Percentiles rank a stretch among this genome's conserved stretches.
phyloP scores from a whole-genome alignment of 75 land plant genomes.

The Selaginella tamariscina region DNA sequence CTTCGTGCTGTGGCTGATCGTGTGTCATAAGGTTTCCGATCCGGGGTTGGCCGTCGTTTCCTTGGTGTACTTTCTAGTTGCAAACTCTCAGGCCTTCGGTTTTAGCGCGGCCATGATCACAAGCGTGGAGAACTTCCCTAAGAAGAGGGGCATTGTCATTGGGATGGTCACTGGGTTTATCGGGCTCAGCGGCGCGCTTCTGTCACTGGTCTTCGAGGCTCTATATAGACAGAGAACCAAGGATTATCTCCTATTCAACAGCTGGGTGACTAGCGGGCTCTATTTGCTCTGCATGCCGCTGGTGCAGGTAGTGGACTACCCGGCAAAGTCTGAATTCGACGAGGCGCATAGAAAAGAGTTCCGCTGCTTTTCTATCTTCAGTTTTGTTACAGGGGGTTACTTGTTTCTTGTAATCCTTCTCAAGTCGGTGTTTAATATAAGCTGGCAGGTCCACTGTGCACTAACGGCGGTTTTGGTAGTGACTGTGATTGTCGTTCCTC shows the following conservation, averaged over 20 bases:
- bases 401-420: too few relatives aligned
- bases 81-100: conserved; percentile 17
- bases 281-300: background rate
- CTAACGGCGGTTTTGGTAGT: too few relatives aligned
- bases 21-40: background rate
- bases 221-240: background rate
- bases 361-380: too few relatives aligned
- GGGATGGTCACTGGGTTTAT: conserved; percentile 12
- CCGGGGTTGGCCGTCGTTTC: conserved; percentile 25
- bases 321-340: too few relatives aligned
- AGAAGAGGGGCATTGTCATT: background rate
- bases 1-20: conserved; percentile 16
- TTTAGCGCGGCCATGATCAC: conserved; percentile 24
- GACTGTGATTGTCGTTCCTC: too few relatives aligned
- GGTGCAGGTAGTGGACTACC: background rate
- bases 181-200: background rate
- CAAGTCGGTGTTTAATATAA: too few relatives aligned
- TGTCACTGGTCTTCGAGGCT: background rate
- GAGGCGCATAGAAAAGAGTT: too few relatives aligned
- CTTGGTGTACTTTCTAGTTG: conserved; percentile 14
- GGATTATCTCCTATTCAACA: background rate
- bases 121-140: conserved; percentile 21
- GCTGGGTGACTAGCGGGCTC: background rate
- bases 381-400: too few relatives aligned
- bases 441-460: too few relatives aligned